phyloP scores from a whole-genome alignment of 768 basidiomycete species.

The Boletus tylopilopsis region DNA sequence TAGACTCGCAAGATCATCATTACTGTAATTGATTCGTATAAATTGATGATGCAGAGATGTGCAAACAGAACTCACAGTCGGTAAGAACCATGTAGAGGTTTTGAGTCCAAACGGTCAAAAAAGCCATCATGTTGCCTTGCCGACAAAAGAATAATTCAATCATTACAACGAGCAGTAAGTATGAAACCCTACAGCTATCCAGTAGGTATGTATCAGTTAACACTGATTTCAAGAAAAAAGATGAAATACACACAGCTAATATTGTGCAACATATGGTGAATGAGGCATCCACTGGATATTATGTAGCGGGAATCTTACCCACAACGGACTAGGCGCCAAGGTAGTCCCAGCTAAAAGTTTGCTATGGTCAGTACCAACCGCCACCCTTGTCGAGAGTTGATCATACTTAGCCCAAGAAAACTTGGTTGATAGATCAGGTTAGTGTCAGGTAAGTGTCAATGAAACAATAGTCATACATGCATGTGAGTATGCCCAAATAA shows the following conservation, averaged over 20 bases:
- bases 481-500: constrained; percentile 1
- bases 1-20: constrained; percentile 11
- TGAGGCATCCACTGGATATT: too few species aligned
- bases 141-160: not conserved
- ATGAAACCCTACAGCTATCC: not conserved
- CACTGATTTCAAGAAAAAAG: not conserved
- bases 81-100: not conserved
- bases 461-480: not conserved
- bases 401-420: too few species aligned
- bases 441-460: not conserved
- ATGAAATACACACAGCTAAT: constrained; percentile 4
- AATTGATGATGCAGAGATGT: not conserved
- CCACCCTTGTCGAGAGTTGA: too few species aligned
- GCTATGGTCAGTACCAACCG: too few species aligned
- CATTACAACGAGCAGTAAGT: not conserved
- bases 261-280: too few species aligned
- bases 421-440: not conserved
- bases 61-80: not conserved
- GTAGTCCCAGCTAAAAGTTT: too few species aligned
- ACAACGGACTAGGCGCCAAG: too few species aligned
- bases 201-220: not conserved
- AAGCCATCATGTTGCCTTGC: not conserved
- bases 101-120: not conserved
- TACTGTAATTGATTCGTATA: not conserved
- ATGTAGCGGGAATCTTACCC: too few species aligned